Evolutionary conservation across 2,329 filamentous ascomycete genomes (phyloP).

Genomic region (Aspergillus sp.): DNA sequence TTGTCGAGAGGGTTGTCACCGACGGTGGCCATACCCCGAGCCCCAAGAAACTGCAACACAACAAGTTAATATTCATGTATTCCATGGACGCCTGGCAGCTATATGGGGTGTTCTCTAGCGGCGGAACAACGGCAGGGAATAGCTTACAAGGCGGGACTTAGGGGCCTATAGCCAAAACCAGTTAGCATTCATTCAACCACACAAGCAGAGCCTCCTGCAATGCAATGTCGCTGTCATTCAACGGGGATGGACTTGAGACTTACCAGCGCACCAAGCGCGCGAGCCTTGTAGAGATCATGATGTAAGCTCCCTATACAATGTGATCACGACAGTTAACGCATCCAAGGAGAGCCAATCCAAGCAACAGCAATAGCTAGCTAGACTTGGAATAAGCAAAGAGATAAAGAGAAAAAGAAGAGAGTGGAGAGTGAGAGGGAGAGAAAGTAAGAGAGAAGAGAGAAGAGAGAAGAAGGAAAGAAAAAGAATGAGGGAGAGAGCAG

Average conservation of each 20-base stretch:
- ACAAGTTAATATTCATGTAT: conserved; percentile 15
- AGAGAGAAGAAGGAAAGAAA: conserved; percentile 25
- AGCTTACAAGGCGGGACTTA: conserved; percentile 40
- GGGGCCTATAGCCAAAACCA: conserved; percentile 26
- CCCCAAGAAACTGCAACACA: conserved; percentile 51
- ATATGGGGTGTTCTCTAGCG: neutral
- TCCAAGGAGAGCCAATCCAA: conserved; percentile 28
- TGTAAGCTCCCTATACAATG: conserved; percentile 34
- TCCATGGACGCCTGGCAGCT: neutral
- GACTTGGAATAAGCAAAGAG: conserved; percentile 27
- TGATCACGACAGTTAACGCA: conserved; percentile 29
- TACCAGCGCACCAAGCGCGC: conserved; percentile 43
- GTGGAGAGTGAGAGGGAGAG: conserved; percentile 30
- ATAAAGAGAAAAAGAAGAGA: conserved; percentile 24
- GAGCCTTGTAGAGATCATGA: conserved; percentile 42
- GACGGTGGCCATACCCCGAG: conserved; percentile 71
- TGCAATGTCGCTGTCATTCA: neutral
- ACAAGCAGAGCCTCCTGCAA: neutral
- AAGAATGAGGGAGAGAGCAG: conserved; percentile 18
- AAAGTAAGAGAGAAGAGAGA: conserved; percentile 18
- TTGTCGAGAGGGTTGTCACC: conserved; percentile 77
- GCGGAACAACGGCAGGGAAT: conserved; percentile 1
- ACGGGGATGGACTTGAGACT: conserved; percentile 16
- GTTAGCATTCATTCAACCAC: conserved; percentile 15
- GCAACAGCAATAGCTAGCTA: conserved; percentile 26